A percentile compares a stretch with the other conserved stretches of the same genome.
phyloP scores from a whole-genome alignment of 148 eudicot genomes.

The Amaranthus cruentus region DNA sequence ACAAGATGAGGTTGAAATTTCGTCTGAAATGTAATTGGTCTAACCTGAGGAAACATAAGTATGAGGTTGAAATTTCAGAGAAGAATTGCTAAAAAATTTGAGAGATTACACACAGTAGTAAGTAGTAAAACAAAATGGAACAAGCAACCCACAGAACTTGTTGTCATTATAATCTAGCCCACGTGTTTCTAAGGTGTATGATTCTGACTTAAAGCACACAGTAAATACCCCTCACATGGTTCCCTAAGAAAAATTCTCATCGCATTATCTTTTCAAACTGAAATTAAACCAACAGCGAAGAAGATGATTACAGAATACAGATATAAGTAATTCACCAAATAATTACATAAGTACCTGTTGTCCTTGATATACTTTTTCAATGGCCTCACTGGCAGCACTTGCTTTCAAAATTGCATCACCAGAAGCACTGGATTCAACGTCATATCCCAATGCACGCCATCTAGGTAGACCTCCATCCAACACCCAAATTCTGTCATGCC shows the following conservation, averaged over 20 bases:
- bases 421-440: slow-evolving; percentile 95
- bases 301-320: not conserved
- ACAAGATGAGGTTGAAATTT: slow-evolving; percentile 81
- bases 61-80: slow-evolving; percentile 1
- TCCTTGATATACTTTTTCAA: slow-evolving; percentile 81
- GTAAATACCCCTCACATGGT: not conserved
- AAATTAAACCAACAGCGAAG: not conserved
- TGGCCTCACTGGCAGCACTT: slow-evolving; percentile 89
- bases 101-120: not conserved
- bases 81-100: not conserved
- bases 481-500: slow-evolving; percentile 97
- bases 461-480: slow-evolving; percentile 94
- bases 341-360: slow-evolving; percentile 35
- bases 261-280: not conserved
- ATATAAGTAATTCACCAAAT: no score
- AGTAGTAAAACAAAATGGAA: not conserved
- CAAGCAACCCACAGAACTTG: not conserved
- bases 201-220: not conserved
- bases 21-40: slow-evolving; percentile 70
- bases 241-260: not conserved
- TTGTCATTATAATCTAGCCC: not conserved
- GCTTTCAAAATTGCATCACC: slow-evolving; percentile 82
- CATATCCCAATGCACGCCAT: slow-evolving; percentile 86
- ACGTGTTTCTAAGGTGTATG: not conserved
- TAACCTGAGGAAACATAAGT: slow-evolving; percentile 49